These are phyloP conservation scores for Serendipita sp. DNA, from an alignment of 768 basidiomycete genomes.

Conservation along the genomic window DNA sequence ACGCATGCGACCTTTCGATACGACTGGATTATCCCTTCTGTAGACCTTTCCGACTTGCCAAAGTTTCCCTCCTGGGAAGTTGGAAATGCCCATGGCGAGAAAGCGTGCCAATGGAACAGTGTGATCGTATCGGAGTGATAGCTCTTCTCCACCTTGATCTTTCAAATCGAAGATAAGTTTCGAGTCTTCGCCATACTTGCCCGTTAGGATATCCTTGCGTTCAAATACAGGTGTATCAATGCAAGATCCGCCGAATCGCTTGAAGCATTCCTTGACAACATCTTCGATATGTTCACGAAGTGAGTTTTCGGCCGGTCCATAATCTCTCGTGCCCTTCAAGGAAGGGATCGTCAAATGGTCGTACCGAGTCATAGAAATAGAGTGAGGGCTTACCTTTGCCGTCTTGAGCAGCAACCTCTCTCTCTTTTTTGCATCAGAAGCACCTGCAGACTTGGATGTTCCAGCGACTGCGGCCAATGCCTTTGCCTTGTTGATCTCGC, in stretches of 20 bases:
- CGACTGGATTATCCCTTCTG: slow-evolving; percentile 86
- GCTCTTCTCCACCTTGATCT: slow-evolving; percentile 95
- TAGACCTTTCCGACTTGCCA: slow-evolving; percentile 99
- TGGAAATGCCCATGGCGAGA: slow-evolving; percentile 89
- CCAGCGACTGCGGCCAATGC: slow-evolving; percentile 17
- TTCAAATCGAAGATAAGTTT: slow-evolving; percentile 95
- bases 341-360: slow-evolving; percentile 8
- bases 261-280: slow-evolving; percentile 75
- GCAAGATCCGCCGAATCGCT: slow-evolving; percentile 73
- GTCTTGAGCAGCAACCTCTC: slow-evolving; percentile 73
- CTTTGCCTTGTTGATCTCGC: slow-evolving; percentile 16
- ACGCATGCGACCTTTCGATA: slow-evolving; percentile 96
- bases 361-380: background rate
- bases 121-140: slow-evolving; percentile 87
- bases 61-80: slow-evolving; percentile 40
- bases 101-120: slow-evolving; percentile 85
- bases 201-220: slow-evolving; percentile 85
- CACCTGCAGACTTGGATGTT: slow-evolving; percentile 18
- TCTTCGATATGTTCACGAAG: slow-evolving; percentile 81
- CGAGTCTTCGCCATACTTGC: slow-evolving; percentile 94
- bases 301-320: slow-evolving; percentile 81
- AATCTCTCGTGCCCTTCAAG: slow-evolving; percentile 79
- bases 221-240: slow-evolving; percentile 99
- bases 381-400: slow-evolving; percentile 52
- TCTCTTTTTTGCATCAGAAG: slow-evolving; percentile 41